These are phyloP conservation scores for Brassica carinata DNA, from an alignment of 345 rosid genomes.

Conservation along the genomic window DNA sequence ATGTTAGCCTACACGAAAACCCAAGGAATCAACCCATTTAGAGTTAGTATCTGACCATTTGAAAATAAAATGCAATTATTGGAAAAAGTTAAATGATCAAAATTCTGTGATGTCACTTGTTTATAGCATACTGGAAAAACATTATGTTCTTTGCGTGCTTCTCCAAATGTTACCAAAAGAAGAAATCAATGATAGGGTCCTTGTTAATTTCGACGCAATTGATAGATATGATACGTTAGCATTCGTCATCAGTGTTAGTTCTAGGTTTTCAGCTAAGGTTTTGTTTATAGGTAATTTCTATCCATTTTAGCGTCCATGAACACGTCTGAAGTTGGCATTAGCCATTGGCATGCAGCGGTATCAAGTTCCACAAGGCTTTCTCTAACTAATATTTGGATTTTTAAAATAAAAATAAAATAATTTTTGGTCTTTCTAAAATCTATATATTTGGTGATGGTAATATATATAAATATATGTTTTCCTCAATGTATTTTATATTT, in stretches of 20 bases:
- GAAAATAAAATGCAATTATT: slow-evolving; percentile 30
- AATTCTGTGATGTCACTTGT: slow-evolving; percentile 22
- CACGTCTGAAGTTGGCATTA: background rate
- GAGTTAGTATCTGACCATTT: slow-evolving; percentile 35
- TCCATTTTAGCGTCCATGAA: background rate
- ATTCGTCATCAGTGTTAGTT: slow-evolving; percentile 15
- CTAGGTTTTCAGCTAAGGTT: slow-evolving; percentile 1
- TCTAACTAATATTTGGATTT: background rate
- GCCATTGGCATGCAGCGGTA: background rate
- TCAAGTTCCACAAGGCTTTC: slow-evolving; percentile 4
- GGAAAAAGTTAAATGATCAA: background rate
- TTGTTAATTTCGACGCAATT: slow-evolving; percentile 17
- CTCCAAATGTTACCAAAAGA: slow-evolving; percentile 37
- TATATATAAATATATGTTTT: background rate
- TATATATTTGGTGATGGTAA: background rate
- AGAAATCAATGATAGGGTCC: slow-evolving; percentile 36
- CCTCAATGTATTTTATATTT: background rate
- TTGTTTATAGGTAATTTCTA: background rate
- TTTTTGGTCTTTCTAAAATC: no score
- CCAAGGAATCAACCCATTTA: slow-evolving; percentile 33
- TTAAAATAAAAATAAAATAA: no score
- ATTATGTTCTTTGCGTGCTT: slow-evolving; percentile 35
- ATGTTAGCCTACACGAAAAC: slow-evolving; percentile 36
- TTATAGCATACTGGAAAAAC: slow-evolving; percentile 18
- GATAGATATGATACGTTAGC: slow-evolving; percentile 23